Conservation (phyloP, 768 basidiomycete species). For the Pulveroboletus frians region DNA sequence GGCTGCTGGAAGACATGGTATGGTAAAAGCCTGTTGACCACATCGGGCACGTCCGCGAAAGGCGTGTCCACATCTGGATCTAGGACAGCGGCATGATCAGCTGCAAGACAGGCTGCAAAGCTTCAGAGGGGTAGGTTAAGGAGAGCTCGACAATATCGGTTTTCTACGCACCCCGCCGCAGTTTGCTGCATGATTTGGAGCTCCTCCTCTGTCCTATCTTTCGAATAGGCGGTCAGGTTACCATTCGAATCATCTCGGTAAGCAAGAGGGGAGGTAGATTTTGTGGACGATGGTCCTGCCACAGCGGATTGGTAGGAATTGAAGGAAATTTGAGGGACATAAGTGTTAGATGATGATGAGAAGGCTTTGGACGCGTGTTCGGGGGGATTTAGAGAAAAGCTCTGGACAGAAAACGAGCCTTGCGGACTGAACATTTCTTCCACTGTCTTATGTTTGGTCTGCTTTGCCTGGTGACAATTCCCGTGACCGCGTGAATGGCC, state of each 20-base stretch:
- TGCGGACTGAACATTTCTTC: slow-evolving; percentile 31
- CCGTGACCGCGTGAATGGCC: slow-evolving; percentile 36
- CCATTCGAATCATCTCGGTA: slow-evolving; percentile 25
- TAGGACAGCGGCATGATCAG: slow-evolving; percentile 57
- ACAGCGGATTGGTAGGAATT: slow-evolving; percentile 5
- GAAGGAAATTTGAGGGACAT: slow-evolving; percentile 3
- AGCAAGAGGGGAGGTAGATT: slow-evolving; percentile 1
- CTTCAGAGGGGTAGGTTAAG: slow-evolving; percentile 34
- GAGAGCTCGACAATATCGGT: neutral
- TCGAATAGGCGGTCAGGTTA: slow-evolving; percentile 19
- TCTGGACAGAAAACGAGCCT: slow-evolving; percentile 27
- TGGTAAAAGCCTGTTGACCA: slow-evolving; percentile 65
- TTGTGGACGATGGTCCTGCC: slow-evolving; percentile 27
- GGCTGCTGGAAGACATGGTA: slow-evolving; percentile 81
- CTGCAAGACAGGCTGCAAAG: slow-evolving; percentile 48
- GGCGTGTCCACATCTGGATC: slow-evolving; percentile 68
- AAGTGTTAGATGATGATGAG: slow-evolving; percentile 2
- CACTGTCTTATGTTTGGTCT: slow-evolving; percentile 35
- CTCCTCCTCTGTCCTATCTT: slow-evolving; percentile 49
- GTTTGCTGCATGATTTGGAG: slow-evolving; percentile 41
- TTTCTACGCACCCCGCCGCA: slow-evolving; percentile 43
- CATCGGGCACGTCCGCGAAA: slow-evolving; percentile 59
- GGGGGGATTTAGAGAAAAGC: slow-evolving; percentile 20
- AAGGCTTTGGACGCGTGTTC: slow-evolving; percentile 1
- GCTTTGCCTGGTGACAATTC: slow-evolving; percentile 33